Evolutionary conservation across 371 early-diverging fungal species (phyloP).

Genomic region (Apophysomyces ossiformis): DNA sequence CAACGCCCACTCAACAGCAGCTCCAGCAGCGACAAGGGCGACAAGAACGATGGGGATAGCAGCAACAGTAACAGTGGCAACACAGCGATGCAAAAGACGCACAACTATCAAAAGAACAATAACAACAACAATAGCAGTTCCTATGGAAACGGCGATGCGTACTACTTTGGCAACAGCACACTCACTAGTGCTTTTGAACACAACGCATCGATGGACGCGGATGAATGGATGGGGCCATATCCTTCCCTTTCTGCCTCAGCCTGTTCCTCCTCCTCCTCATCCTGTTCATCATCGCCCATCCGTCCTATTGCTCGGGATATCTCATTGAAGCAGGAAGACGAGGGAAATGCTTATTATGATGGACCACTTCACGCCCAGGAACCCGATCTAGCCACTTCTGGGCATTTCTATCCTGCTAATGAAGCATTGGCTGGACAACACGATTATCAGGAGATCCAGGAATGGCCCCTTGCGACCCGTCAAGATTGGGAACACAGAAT

Average conservation of each 20-base stretch:
- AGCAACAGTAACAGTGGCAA: slow-evolving; percentile 7
- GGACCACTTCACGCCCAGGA: slow-evolving; percentile 9
- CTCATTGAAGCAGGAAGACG: slow-evolving; percentile 6
- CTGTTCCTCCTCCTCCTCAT: slow-evolving; percentile 18
- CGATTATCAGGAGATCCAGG: slow-evolving; percentile 9
- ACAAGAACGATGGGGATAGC: slow-evolving; percentile 1
- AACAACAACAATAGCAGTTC: not conserved
- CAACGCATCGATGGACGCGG: slow-evolving; percentile 4
- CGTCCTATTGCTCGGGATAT: slow-evolving; percentile 10
- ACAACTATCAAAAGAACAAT: not conserved
- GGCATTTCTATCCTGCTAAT: slow-evolving; percentile 1
- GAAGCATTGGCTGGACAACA: slow-evolving; percentile 7
- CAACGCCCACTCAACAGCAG: slow-evolving; percentile 2
- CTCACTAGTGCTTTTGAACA: slow-evolving; percentile 2
- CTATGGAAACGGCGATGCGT: not conserved
- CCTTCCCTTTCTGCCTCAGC: not conserved
- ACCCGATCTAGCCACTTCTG: slow-evolving; percentile 20
- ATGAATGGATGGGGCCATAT: slow-evolving; percentile 7
- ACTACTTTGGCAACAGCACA: not conserved
- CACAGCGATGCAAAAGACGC: not conserved
- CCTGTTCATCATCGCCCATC: slow-evolving; percentile 21
- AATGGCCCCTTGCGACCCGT: slow-evolving; percentile 1
- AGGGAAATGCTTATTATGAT: slow-evolving; percentile 5
- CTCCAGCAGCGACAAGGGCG: slow-evolving; percentile 14
- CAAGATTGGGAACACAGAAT: slow-evolving; percentile 3